Base-by-base conservation (phyloP, 78 protist genomes). In the Speleostelium caveatum region DNA sequence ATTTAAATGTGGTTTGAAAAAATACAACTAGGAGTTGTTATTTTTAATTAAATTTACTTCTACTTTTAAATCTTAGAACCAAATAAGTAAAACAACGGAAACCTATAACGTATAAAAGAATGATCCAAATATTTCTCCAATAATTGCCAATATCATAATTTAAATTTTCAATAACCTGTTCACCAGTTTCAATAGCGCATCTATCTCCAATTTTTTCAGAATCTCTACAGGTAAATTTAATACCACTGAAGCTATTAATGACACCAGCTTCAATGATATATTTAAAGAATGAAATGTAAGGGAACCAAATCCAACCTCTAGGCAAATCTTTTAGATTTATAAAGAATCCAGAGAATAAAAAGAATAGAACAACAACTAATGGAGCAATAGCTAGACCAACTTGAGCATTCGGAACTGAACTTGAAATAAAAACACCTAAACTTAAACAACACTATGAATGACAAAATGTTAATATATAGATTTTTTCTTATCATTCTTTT, bases 291-390 rank as follows among this genome's bases (percentile, higher is more conserved):
- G 75, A 61, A 8, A 74, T 72, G 17, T 75, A 75, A 16, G 75
- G 79, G 67, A 69, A 38, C 39, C 32, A 67, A 0, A 86, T 19
- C 88, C 86, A 87, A 49, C 93, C 93, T 45, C 75, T 65, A 41
- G 86, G 78, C 6, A 87, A 45, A 60, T 87, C 86, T 22, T 69
- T 73, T n/a, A 71, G 39, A 45, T 75, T 77, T 1, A 87, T 42
- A 36, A 87, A 87, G 93, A 87, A 87, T 24, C 86, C 93, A 75
- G 72, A 42, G 61, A 87, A 87, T 22, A 87, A 49, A 53, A 75
- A 77, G 93, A 87, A 87, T 19, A 87, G 35, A 65, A 76, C 71
- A 17, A 87, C 75, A 63, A 80, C 16, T 22, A 63, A 45, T 28
- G 89, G 89, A 21, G 73, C 89, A 19, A 80, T n/a, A 8, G 73